A percentile compares a stretch with the other conserved stretches of the same genome.
These are phyloP conservation scores for Barnettozyma wickerhamii DNA, from an alignment of 805 yeast genomes.

Conservation along the genomic window DNA sequence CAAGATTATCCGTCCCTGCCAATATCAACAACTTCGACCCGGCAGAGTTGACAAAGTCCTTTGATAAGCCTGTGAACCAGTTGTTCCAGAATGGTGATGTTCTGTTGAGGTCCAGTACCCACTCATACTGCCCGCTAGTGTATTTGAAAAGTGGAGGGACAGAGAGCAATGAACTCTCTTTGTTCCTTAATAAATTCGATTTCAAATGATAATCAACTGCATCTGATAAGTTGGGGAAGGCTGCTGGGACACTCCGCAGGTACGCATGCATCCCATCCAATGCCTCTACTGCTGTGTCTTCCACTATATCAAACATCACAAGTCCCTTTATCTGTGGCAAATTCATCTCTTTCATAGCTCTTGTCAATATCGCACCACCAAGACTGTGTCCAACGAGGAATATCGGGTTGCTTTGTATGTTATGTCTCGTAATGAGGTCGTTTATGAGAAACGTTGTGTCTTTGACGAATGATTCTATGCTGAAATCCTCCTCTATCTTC, in stretches of 20 bases:
- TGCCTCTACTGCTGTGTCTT: slow-evolving; percentile 80
- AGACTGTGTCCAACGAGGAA: slow-evolving; percentile 84
- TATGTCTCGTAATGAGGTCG: slow-evolving; percentile 28
- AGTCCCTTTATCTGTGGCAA: slow-evolving; percentile 52
- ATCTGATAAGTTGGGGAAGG: slow-evolving; percentile 45
- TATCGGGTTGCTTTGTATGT: slow-evolving; percentile 28
- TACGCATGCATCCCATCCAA: slow-evolving; percentile 64
- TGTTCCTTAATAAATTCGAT: slow-evolving; percentile 46
- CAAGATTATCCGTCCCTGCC: slow-evolving; percentile 88
- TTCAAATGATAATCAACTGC: slow-evolving; percentile 85
- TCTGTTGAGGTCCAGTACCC: slow-evolving; percentile 61
- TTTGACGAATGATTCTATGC: slow-evolving; percentile 45
- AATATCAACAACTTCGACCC: slow-evolving; percentile 69
- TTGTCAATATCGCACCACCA: slow-evolving; percentile 83
- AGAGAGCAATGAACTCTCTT: slow-evolving; percentile 65
- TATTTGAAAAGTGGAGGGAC: slow-evolving; percentile 60
- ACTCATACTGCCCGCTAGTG: slow-evolving; percentile 31
- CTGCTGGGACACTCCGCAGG: slow-evolving; percentile 57
- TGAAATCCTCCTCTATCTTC: slow-evolving; percentile 33
- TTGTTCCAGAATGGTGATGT: slow-evolving; percentile 72
- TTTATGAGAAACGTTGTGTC: slow-evolving; percentile 55
- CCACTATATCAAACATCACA: slow-evolving; percentile 85
- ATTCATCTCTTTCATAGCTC: slow-evolving; percentile 33
- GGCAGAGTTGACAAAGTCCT: slow-evolving; percentile 41
- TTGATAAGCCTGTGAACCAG: slow-evolving; percentile 78